Percentiles rank a stretch among this genome's conserved stretches.
phyloP scores from a whole-genome alignment of 495 filamentous ascomycete genomes.

The Aspergillus nidulans region DNA sequence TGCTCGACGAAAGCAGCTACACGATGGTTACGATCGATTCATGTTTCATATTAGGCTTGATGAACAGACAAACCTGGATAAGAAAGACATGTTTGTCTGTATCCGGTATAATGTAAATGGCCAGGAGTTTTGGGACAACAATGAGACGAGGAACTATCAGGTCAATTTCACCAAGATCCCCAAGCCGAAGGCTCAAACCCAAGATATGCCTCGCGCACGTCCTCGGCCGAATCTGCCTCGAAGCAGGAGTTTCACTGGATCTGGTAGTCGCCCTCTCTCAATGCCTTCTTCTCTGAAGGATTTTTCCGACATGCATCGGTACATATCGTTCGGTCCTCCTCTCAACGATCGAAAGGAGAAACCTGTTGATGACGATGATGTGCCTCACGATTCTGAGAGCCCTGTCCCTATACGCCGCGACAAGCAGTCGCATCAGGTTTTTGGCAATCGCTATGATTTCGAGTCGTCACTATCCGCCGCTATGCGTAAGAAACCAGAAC shows the following conservation, averaged over 20 bases:
- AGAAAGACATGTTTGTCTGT: conserved; percentile 87
- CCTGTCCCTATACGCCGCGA: conserved; percentile 48
- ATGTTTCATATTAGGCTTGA: conserved; percentile 89
- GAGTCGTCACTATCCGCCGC: conserved; percentile 79
- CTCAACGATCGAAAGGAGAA: conserved; percentile 53
- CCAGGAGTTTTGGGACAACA: conserved; percentile 95
- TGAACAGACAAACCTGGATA: conserved; percentile 83
- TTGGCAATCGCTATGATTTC: conserved; percentile 92
- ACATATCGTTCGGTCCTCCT: conserved; percentile 53
- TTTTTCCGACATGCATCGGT: conserved; percentile 57
- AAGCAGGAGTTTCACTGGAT: conserved; percentile 55
- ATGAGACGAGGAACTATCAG: conserved; percentile 78
- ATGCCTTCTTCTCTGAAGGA: conserved; percentile 65
- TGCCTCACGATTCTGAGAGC: conserved; percentile 32
- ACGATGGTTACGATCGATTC: conserved; percentile 79
- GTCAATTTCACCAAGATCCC: conserved; percentile 80
- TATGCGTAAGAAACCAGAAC: conserved; percentile 56
- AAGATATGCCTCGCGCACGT: conserved; percentile 42
- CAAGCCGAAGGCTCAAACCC: conserved; percentile 56
- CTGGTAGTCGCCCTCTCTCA: conserved; percentile 51
- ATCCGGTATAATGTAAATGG: conserved; percentile 82
- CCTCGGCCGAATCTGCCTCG: conserved; percentile 68
- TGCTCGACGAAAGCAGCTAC: conserved; percentile 59
- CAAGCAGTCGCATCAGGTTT: conserved; percentile 66
- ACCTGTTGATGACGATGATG: conserved; percentile 24